These are phyloP conservation scores for Hypoxylon subgilvum DNA, from an alignment of 495 filamentous ascomycete genomes.

Conservation along the genomic window DNA sequence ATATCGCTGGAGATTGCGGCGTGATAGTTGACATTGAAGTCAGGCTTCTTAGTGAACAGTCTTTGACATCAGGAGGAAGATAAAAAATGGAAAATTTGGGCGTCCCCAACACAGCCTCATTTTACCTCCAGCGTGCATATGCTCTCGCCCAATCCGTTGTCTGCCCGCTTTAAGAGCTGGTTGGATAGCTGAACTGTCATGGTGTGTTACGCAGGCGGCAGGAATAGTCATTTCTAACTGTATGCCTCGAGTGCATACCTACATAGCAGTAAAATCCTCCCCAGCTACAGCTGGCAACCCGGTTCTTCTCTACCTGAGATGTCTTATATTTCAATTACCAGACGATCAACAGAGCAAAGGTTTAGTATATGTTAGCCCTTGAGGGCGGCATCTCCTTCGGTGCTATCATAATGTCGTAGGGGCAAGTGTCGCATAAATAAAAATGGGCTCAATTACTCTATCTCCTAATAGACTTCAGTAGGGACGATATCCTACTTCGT, in stretches of 20 bases:
- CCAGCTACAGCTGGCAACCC: too few relatives aligned
- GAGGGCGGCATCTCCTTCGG: too few relatives aligned
- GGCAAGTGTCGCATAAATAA: not conserved
- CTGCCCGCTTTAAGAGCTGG: not conserved
- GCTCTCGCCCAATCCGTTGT: not conserved
- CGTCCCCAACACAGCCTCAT: not conserved
- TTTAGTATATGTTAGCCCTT: too few relatives aligned
- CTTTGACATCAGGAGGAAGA: not conserved
- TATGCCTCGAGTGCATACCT: too few relatives aligned
- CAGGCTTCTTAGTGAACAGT: not conserved
- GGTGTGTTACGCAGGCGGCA: too few relatives aligned
- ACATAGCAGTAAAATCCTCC: too few relatives aligned
- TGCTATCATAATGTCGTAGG: not conserved
- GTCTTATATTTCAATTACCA: too few relatives aligned
- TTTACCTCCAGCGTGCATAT: not conserved
- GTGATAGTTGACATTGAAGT: not conserved
- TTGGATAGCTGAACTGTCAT: not conserved
- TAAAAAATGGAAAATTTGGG: not conserved
- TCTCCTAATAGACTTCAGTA: slow-evolving; percentile 69
- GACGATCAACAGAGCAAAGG: too few relatives aligned
- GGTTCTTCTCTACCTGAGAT: too few relatives aligned
- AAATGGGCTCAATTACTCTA: slow-evolving; percentile 37
- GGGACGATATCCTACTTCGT: slow-evolving; percentile 66
- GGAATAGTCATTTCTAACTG: too few relatives aligned
- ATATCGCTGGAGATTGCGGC: slow-evolving; percentile 31